Evolutionary conservation across 164 flowering plant species (phyloP).

Genomic region (Houttuynia cordata): DNA sequence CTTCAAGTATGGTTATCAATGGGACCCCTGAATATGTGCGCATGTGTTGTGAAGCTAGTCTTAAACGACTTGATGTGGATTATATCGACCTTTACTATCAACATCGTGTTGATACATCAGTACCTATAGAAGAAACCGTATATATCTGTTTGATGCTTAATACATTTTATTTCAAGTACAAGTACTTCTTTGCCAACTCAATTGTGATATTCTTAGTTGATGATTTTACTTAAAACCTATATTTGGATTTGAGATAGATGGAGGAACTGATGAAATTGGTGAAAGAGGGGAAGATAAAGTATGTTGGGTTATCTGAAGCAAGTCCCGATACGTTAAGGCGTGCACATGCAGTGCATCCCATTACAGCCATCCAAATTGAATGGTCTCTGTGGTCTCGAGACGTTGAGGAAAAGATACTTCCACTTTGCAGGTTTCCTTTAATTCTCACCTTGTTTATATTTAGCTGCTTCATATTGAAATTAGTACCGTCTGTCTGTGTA

Average conservation of each 20-base stretch:
- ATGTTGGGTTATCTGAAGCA: conserved; percentile 15
- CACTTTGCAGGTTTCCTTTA: conserved; percentile 20
- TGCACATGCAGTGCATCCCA: conserved; percentile 22
- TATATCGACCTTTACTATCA: conserved; percentile 18
- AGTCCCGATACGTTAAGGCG: conserved; percentile 17
- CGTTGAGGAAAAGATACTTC: conserved; percentile 18
- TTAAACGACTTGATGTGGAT: conserved; percentile 11
- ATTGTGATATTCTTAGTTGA: no score
- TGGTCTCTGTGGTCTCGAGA: conserved; percentile 21
- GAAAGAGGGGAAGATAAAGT: conserved; percentile 9
- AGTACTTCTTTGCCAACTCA: no score
- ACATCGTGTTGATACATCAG: conserved; percentile 12
- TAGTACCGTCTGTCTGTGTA: no score
- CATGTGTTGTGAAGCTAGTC: conserved; percentile 15
- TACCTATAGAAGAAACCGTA: conserved; percentile 16
- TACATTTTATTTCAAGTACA: no score
- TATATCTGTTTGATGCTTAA: background rate
- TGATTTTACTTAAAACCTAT: background rate
- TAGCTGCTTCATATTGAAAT: no score
- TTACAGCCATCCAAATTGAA: conserved; percentile 20
- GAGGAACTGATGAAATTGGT: conserved; percentile 15
- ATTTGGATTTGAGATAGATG: conserved; percentile 1
- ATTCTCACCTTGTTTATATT: no score
- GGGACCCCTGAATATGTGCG: conserved; percentile 14
- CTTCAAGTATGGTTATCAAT: background rate